Evolutionary conservation across 345 rosid species (phyloP).

Genomic region (Pseudoturritis turrita): DNA sequence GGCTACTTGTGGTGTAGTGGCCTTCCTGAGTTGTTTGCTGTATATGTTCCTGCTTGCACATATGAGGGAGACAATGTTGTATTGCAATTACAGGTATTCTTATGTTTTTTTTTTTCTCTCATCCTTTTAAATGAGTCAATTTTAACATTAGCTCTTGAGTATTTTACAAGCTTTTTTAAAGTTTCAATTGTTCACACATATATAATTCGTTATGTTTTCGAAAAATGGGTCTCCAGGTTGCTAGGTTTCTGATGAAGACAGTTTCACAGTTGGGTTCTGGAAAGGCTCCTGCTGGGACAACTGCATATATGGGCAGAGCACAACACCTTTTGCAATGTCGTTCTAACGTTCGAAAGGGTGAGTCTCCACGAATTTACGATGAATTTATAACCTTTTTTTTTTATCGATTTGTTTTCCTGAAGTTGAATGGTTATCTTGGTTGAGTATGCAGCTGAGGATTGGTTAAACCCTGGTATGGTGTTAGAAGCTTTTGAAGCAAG

Average conservation of each 20-base stretch:
- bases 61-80: conserved; percentile 93
- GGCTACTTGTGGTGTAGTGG: conserved; percentile 89
- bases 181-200: background rate
- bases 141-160: too few species aligned
- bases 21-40: conserved; percentile 86
- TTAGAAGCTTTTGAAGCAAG: conserved; percentile 85
- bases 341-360: conserved; percentile 55
- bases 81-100: conserved; percentile 69
- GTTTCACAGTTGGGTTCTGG: conserved; percentile 71
- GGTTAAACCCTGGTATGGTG: conserved; percentile 64
- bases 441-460: conserved; percentile 56
- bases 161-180: too few species aligned
- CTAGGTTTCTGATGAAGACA: conserved; percentile 82
- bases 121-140: background rate
- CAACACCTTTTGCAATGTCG: conserved; percentile 62
- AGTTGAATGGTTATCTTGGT: background rate
- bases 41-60: conserved; percentile 85
- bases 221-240: conserved; percentile 45
- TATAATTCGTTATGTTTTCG: background rate
- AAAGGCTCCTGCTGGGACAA: conserved; percentile 72
- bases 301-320: conserved; percentile 61
- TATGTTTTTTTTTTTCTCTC: background rate
- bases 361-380: background rate
- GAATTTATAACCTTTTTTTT: background rate
- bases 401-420: background rate